Evolutionary conservation across 2,329 filamentous ascomycete genomes (phyloP).

Genomic region (Pestalotiopsis sp.): DNA sequence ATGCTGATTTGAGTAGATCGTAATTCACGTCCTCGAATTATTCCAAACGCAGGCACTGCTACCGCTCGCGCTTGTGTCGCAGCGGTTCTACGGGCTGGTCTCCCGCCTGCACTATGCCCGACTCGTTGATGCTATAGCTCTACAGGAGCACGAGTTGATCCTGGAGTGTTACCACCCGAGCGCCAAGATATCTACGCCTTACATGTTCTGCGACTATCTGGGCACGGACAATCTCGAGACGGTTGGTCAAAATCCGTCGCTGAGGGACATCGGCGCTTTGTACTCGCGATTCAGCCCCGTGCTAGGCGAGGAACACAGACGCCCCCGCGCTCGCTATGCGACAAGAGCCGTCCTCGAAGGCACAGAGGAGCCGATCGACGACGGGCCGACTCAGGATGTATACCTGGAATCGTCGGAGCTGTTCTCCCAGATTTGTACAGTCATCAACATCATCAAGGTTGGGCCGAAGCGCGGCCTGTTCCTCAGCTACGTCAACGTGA

Average conservation of each 20-base stretch:
- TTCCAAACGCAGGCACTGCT: conserved; percentile 57
- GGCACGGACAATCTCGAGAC: conserved; percentile 62
- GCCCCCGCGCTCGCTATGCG: conserved; percentile 24
- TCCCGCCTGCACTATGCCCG: conserved; percentile 67
- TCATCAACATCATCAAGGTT: conserved; percentile 69
- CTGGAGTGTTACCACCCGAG: conserved; percentile 80
- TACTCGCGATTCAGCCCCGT: conserved; percentile 75
- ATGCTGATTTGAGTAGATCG: conserved; percentile 41
- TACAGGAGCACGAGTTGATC: conserved; percentile 67
- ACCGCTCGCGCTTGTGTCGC: conserved; percentile 59
- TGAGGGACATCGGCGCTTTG: conserved; percentile 52
- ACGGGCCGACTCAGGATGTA: conserved; percentile 60
- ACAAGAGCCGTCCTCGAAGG: conserved; percentile 22
- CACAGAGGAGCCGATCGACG: conserved; percentile 30
- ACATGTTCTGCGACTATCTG: conserved; percentile 67
- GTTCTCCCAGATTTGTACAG: conserved; percentile 74
- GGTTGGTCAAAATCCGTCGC: conserved; percentile 34
- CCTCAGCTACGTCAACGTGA: conserved; percentile 65
- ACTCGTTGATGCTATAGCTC: conserved; percentile 58
- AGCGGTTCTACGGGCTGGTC: conserved; percentile 65
- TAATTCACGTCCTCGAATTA: conserved; percentile 50
- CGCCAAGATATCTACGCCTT: conserved; percentile 68
- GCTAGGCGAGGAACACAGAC: conserved; percentile 48
- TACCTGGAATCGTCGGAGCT: conserved; percentile 69
- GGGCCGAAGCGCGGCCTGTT: conserved; percentile 64